Percentiles rank a stretch among this genome's conserved stretches.
Evolutionary conservation across 768 basidiomycete species (phyloP).

Genomic region (Cystobasidium ongulense): DNA sequence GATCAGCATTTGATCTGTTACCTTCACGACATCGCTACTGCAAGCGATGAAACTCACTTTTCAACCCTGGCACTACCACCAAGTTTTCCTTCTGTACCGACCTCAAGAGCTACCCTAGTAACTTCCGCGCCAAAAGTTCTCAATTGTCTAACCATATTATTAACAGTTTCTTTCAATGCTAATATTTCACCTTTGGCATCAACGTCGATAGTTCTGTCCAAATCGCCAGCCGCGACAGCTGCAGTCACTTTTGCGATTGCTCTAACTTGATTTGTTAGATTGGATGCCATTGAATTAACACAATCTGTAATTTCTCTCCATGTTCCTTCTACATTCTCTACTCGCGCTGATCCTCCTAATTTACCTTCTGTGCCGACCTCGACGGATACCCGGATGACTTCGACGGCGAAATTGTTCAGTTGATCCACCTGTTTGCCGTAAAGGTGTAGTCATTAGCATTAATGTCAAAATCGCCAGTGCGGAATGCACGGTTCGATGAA

Average conservation of each 20-base stretch:
- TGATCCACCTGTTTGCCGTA: constrained; percentile 52
- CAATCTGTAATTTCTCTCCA: constrained; percentile 51
- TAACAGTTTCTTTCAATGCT: constrained; percentile 59
- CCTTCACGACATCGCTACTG: constrained; percentile 43
- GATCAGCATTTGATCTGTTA: no score
- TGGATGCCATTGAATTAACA: constrained; percentile 47
- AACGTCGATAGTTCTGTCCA: constrained; percentile 88
- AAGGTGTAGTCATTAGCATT: not conserved
- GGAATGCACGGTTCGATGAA: not conserved
- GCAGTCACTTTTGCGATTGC: constrained; percentile 9
- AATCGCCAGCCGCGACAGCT: constrained; percentile 65
- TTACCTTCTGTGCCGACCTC: constrained; percentile 54
- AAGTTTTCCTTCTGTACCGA: constrained; percentile 49
- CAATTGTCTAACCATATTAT: constrained; percentile 64
- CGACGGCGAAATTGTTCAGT: constrained; percentile 75
- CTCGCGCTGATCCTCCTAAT: constrained; percentile 52
- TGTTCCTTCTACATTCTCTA: constrained; percentile 49
- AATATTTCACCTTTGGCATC: constrained; percentile 72
- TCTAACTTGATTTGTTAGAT: constrained; percentile 46
- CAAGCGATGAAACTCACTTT: constrained; percentile 33
- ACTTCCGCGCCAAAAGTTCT: constrained; percentile 49
- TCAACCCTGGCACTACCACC: constrained; percentile 46
- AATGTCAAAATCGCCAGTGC: not conserved
- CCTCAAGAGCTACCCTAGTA: constrained; percentile 48
- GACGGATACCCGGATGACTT: constrained; percentile 60